Percentiles rank a stretch among this genome's conserved stretches.
These are phyloP conservation scores for Pseudogymnoascus sp. DNA, from an alignment of 2,329 filamentous ascomycete species.

Conservation along the genomic window DNA sequence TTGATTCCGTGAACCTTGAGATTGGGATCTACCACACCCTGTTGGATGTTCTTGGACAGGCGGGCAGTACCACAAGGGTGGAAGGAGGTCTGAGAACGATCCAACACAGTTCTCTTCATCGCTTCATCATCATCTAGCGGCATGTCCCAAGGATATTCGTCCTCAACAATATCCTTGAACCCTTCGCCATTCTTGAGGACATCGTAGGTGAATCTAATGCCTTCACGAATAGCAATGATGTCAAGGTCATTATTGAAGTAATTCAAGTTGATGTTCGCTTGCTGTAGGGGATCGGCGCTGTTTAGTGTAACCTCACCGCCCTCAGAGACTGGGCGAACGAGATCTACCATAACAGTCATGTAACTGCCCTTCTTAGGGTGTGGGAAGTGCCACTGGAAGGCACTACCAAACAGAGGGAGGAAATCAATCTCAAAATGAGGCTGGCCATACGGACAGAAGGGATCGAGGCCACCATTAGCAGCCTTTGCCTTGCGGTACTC, in stretches of 20 bases:
- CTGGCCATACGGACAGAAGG: conserved; percentile 49
- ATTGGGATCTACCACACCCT: conserved; percentile 45
- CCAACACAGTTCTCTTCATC: conserved; percentile 50
- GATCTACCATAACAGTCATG: conserved; percentile 49
- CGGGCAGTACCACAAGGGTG: conserved; percentile 51
- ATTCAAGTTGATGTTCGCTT: conserved; percentile 34
- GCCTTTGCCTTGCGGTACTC: conserved; percentile 29
- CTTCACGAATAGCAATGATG: conserved; percentile 51
- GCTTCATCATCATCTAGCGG: conserved; percentile 41
- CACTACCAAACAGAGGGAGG: conserved; percentile 47
- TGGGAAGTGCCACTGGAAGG: conserved; percentile 45
- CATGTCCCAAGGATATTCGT: conserved; percentile 55
- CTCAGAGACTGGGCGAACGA: conserved; percentile 40
- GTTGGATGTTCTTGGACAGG: conserved; percentile 42
- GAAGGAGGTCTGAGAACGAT: conserved; percentile 52
- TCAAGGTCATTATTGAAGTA: conserved; percentile 39
- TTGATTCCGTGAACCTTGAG: conserved; percentile 48
- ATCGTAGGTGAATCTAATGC: conserved; percentile 36
- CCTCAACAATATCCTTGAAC: conserved; percentile 46
- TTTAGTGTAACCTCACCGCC: conserved; percentile 36
- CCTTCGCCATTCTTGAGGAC: conserved; percentile 49
- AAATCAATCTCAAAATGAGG: conserved; percentile 59
- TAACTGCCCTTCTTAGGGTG: conserved; percentile 37
- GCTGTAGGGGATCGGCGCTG: conserved; percentile 32
- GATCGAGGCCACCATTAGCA: conserved; percentile 38